These are phyloP conservation scores for Plectosphaerella sp. DNA, from an alignment of 2,329 filamentous ascomycete genomes.

Conservation along the genomic window DNA sequence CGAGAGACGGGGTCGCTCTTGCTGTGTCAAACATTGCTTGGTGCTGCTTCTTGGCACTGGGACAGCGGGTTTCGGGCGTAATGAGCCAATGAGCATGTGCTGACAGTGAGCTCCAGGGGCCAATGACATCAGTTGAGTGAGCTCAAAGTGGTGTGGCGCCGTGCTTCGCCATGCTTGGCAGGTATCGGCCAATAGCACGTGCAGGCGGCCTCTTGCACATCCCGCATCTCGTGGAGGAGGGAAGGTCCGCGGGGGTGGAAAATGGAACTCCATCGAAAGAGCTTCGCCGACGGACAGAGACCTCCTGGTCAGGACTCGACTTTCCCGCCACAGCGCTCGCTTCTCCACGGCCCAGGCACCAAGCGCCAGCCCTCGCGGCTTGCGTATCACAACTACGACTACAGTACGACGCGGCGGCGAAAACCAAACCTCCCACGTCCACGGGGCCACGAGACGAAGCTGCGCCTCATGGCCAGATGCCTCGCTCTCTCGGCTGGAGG, in stretches of 20 bases:
- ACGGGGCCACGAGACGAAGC: background rate
- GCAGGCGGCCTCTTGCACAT: background rate
- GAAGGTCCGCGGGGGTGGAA: background rate
- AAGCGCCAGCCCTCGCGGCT: background rate
- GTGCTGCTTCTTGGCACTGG: constrained; percentile 21
- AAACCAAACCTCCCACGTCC: background rate
- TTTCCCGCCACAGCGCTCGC: background rate
- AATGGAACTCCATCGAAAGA: background rate
- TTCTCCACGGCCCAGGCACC: background rate
- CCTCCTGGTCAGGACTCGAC: background rate
- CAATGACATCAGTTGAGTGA: background rate
- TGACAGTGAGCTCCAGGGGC: background rate
- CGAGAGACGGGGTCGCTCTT: too few species aligned
- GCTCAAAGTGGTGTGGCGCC: background rate
- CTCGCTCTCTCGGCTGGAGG: background rate
- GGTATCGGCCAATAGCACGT: background rate
- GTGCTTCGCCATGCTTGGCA: background rate
- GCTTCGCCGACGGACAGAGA: background rate
- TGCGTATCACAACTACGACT: background rate
- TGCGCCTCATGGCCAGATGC: background rate
- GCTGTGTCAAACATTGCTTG: constrained; percentile 3
- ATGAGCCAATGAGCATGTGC: too few species aligned
- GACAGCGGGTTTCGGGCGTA: too few species aligned
- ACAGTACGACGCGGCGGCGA: background rate
- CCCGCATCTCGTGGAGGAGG: background rate